Conservation (phyloP, 331 rosid species). For the Malus hybrid region DNA sequence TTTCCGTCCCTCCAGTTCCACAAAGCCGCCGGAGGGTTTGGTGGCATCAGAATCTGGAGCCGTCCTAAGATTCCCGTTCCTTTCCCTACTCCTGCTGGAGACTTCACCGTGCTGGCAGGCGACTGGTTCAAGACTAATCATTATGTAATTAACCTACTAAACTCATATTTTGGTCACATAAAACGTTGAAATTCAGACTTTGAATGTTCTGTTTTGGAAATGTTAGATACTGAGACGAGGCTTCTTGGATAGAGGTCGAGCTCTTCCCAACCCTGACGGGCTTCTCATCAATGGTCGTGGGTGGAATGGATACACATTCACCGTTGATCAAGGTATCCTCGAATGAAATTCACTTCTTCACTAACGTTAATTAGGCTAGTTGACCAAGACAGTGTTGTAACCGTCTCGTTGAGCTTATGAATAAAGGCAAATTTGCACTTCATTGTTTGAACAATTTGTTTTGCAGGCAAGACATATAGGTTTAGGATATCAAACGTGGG, state of each 20-base stretch:
- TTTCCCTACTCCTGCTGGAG: slow-evolving; percentile 87
- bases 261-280: slow-evolving; percentile 87
- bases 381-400: not conserved
- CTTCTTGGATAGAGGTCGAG: slow-evolving; percentile 60
- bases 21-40: slow-evolving; percentile 93
- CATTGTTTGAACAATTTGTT: not conserved
- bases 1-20: slow-evolving; percentile 85
- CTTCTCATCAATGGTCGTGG: slow-evolving; percentile 93
- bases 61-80: slow-evolving; percentile 94
- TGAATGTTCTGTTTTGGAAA: not conserved
- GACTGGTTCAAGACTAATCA: slow-evolving; percentile 86
- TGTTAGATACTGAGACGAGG: slow-evolving; percentile 56
- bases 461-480: slow-evolving; percentile 77
- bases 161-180: not conserved
- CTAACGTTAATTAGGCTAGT: not conserved
- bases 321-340: slow-evolving; percentile 60
- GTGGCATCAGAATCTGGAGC: slow-evolving; percentile 87
- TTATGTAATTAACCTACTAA: slow-evolving; percentile 31
- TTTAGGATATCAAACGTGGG: slow-evolving; percentile 95
- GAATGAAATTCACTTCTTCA: not conserved
- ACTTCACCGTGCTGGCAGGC: slow-evolving; percentile 71
- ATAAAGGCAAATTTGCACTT: not conserved
- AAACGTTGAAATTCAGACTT: not conserved
- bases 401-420: not conserved
- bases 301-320: slow-evolving; percentile 89